Percentiles rank a stretch among this genome's conserved stretches.
Conservation (phyloP, 352 stramenopile genomes). For the Pythium vanterpoolii region DNA sequence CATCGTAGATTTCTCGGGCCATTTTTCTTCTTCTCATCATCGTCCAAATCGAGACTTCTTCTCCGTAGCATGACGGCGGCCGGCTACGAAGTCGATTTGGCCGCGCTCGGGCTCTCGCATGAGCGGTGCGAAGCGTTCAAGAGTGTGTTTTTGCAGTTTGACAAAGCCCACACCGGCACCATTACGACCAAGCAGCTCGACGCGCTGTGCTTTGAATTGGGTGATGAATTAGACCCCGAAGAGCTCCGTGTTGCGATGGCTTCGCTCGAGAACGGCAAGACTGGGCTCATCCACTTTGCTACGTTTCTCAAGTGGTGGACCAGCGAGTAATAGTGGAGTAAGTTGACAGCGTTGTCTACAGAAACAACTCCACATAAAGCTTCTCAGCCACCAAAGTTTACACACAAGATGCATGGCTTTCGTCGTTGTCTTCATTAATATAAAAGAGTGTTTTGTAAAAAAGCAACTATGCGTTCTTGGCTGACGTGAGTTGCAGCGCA, state of each 20-base stretch:
- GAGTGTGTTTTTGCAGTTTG: constrained; percentile 43
- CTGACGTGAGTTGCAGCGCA: constrained; percentile 18
- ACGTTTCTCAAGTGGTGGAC: constrained; percentile 68
- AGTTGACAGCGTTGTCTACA: too few species aligned
- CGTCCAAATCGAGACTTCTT: neutral
- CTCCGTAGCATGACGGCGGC: neutral
- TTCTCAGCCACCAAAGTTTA: neutral
- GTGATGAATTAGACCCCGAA: constrained; percentile 55
- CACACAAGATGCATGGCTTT: neutral
- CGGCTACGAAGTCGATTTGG: constrained; percentile 52
- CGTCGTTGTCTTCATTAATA: neutral
- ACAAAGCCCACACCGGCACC: constrained; percentile 42
- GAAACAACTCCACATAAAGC: too few species aligned
- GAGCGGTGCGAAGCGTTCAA: constrained; percentile 65
- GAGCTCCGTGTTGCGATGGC: constrained; percentile 43
- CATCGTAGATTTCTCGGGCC: too few species aligned
- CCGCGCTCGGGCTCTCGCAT: constrained; percentile 35
- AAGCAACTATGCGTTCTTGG: constrained; percentile 15
- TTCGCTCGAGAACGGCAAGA: constrained; percentile 47
- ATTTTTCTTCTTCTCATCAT: too few species aligned
- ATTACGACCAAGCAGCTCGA: constrained; percentile 60
- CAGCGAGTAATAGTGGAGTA: constrained; percentile 51
- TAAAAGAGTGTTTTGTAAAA: neutral
- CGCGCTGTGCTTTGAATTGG: constrained; percentile 52
- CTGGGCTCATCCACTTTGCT: constrained; percentile 56